These are phyloP conservation scores for Aspergillus sp. DNA, from an alignment of 2,329 filamentous ascomycete species.

Conservation along the genomic window DNA sequence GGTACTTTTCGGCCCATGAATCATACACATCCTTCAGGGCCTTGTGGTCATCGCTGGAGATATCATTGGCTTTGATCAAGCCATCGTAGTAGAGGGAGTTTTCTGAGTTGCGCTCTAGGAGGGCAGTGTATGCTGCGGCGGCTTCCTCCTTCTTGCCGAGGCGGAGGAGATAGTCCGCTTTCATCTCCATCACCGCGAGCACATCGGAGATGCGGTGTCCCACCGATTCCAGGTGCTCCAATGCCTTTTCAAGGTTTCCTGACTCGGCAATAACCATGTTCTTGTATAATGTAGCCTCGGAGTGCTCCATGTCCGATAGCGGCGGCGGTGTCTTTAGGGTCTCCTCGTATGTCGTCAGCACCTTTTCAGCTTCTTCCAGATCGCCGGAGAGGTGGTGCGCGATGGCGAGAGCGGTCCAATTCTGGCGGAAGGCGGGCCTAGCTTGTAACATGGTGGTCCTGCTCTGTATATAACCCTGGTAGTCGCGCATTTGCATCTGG, in stretches of 20 bases:
- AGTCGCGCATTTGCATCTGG: conserved; percentile 96
- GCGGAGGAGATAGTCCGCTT: conserved; percentile 80
- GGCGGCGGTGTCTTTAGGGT: conserved; percentile 82
- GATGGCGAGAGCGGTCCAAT: conserved; percentile 96
- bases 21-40: conserved; percentile 76
- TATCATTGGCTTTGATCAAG: conserved; percentile 69
- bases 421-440: conserved; percentile 79
- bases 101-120: conserved; percentile 87
- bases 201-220: conserved; percentile 81
- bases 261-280: conserved; percentile 91
- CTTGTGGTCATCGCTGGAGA: conserved; percentile 64
- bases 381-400: conserved; percentile 91
- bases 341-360: conserved; percentile 89
- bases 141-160: conserved; percentile 80
- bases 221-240: conserved; percentile 81
- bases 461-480: conserved; percentile 89
- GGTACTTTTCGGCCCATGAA: conserved; percentile 78
- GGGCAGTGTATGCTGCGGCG: conserved; percentile 74
- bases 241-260: conserved; percentile 78
- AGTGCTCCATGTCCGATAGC: conserved; percentile 84
- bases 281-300: conserved; percentile 93
- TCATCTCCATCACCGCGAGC: conserved; percentile 80
- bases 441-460: conserved; percentile 85
- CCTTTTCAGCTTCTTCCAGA: conserved; percentile 82
- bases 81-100: conserved; percentile 84